Evolutionary conservation across 2,329 filamentous ascomycete genomes (phyloP).

Genomic region (Monilinia fructigena): DNA sequence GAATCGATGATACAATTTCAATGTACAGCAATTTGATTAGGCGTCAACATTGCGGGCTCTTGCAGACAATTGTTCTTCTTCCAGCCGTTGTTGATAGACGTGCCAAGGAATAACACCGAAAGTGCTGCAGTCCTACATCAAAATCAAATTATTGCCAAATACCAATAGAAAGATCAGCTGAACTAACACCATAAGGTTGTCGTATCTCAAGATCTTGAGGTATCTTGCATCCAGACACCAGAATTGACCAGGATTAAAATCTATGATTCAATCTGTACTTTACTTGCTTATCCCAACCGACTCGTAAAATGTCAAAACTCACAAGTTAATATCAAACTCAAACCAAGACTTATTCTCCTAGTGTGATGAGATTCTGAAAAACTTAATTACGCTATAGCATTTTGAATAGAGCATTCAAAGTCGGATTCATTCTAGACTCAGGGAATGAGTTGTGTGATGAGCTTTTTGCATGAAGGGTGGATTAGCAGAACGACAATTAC

Average conservation of each 20-base stretch:
- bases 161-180: background rate
- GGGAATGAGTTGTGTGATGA: background rate
- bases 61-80: constrained; percentile 1
- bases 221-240: background rate
- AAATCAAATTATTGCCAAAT: background rate
- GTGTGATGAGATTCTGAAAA: background rate
- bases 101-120: background rate
- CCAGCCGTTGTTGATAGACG: background rate
- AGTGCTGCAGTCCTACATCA: background rate
- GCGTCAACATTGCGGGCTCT: background rate
- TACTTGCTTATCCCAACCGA: background rate
- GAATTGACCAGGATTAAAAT: background rate
- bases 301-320: background rate
- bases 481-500: background rate
- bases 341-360: background rate
- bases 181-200: background rate
- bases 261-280: background rate
- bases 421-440: background rate
- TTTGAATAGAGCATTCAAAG: background rate
- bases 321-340: background rate
- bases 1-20: background rate
- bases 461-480: background rate
- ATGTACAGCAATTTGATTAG: background rate
- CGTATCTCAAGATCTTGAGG: background rate
- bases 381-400: too few relatives aligned